Conservation (phyloP, 805 yeast genomes). For the Metschnikowia amazonensis region DNA sequence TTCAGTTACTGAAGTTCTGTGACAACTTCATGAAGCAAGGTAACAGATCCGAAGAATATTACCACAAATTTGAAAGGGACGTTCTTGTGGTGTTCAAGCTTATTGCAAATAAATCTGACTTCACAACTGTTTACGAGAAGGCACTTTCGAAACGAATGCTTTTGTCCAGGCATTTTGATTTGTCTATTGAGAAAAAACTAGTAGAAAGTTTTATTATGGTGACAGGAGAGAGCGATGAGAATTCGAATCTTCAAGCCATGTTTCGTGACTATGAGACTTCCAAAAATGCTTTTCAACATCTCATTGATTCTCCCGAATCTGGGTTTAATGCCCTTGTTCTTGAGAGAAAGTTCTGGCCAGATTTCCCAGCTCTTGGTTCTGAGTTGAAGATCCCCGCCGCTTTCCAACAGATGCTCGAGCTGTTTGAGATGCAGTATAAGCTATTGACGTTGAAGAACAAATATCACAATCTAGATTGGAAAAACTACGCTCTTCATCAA, state of each 20-base stretch:
- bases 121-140: constrained; percentile 28
- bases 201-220: constrained; percentile 23
- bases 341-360: constrained; percentile 40
- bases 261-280: constrained; percentile 31
- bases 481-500: constrained; percentile 39
- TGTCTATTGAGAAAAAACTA: constrained; percentile 22
- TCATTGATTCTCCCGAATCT: constrained; percentile 5
- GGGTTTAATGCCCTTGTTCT: constrained; percentile 32
- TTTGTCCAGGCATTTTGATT: constrained; percentile 20
- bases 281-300: constrained; percentile 14
- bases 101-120: constrained; percentile 32
- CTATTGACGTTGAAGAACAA: constrained; percentile 20
- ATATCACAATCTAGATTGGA: constrained; percentile 39
- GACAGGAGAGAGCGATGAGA: constrained; percentile 32
- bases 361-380: constrained; percentile 25
- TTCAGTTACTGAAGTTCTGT: constrained; percentile 29
- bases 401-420: constrained; percentile 18
- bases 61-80: constrained; percentile 17
- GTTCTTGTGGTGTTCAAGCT: constrained; percentile 30
- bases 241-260: constrained; percentile 29
- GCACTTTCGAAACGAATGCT: constrained; percentile 38
- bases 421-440: constrained; percentile 22
- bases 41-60: constrained; percentile 12
- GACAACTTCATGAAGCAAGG: constrained; percentile 26
- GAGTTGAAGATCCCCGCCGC: constrained; percentile 24